Evolutionary conservation across 768 basidiomycete genomes (phyloP).

Genomic region (Cubamyces lactineus): DNA sequence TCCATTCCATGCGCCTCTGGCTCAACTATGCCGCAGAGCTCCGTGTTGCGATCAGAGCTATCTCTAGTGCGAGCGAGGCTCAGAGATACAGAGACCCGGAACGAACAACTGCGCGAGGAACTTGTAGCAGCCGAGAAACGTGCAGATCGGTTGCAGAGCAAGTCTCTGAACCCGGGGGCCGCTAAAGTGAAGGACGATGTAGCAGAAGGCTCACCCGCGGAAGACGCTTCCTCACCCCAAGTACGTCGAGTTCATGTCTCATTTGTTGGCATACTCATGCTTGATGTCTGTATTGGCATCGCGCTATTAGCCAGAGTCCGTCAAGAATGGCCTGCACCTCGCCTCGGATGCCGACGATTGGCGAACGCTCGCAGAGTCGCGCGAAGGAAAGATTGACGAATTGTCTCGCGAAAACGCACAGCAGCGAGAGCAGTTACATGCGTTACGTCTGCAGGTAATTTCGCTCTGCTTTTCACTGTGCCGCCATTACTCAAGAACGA

Average conservation of each 20-base stretch:
- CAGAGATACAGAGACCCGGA: slow-evolving; percentile 27
- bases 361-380: slow-evolving; percentile 44
- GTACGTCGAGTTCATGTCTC: slow-evolving; percentile 57
- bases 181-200: slow-evolving; percentile 31
- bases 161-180: slow-evolving; percentile 17
- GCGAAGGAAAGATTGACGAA: slow-evolving; percentile 48
- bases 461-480: not conserved
- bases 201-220: slow-evolving; percentile 50
- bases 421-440: slow-evolving; percentile 49
- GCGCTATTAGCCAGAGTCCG: too few species aligned
- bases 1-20: too few species aligned
- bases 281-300: too few species aligned
- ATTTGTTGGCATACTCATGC: too few species aligned
- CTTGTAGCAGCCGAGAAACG: slow-evolving; percentile 33
- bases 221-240: slow-evolving; percentile 63
- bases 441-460: slow-evolving; percentile 51
- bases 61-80: slow-evolving; percentile 31
- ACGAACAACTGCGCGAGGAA: slow-evolving; percentile 30
- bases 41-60: slow-evolving; percentile 33
- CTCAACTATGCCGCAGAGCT: slow-evolving; percentile 16
- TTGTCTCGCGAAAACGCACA: slow-evolving; percentile 49
- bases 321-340: slow-evolving; percentile 23
- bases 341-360: slow-evolving; percentile 41
- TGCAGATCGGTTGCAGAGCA: slow-evolving; percentile 33
- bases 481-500: not conserved